phyloP scores from a whole-genome alignment of 192 early-diverging fungal genomes.

The Coemansia sp. region DNA sequence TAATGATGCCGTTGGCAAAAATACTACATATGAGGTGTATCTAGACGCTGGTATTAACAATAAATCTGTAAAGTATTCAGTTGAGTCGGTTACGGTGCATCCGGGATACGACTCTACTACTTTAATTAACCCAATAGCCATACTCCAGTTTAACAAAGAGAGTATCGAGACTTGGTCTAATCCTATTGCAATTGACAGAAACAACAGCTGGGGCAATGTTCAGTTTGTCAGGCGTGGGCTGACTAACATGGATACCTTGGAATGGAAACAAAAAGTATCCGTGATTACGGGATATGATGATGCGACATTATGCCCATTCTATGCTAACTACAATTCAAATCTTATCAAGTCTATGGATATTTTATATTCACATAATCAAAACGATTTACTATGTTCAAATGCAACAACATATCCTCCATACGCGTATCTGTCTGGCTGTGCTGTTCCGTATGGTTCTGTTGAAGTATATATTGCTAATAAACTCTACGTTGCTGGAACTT shows the following conservation, averaged over 20 bases:
- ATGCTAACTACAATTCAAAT: too few species aligned
- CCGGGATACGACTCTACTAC: slow-evolving; percentile 4
- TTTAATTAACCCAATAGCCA: slow-evolving; percentile 6
- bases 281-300: neutral
- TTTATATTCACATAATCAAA: neutral
- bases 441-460: slow-evolving; percentile 2
- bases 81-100: slow-evolving; percentile 3
- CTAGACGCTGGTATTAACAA: slow-evolving; percentile 14
- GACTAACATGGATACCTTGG: neutral
- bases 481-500: neutral
- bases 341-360: too few species aligned
- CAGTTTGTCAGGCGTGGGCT: neutral
- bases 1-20: neutral
- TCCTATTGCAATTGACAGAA: neutral
- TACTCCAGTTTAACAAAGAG: slow-evolving; percentile 6
- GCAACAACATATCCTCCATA: neutral
- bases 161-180: neutral
- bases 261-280: neutral
- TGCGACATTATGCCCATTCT: neutral
- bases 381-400: neutral
- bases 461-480: neutral
- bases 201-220: neutral
- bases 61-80: slow-evolving; percentile 3
- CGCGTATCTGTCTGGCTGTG: neutral
- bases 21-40: slow-evolving; percentile 11